Evolutionary conservation across 176 grass and related monocot species (phyloP).

Genomic region (Triticum monococcum): DNA sequence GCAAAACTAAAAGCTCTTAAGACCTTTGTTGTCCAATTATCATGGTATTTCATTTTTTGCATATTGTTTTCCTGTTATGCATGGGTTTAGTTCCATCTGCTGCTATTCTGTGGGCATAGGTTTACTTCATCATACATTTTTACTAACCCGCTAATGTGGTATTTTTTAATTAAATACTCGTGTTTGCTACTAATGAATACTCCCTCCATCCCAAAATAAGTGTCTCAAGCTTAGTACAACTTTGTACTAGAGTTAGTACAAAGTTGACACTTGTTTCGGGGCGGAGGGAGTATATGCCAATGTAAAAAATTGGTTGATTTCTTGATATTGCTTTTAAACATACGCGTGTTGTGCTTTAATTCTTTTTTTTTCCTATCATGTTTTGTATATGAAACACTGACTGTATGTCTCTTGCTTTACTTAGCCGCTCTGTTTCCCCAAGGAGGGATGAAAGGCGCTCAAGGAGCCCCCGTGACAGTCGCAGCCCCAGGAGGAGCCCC

Average conservation of each 20-base stretch:
- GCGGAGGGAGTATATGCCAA: neutral
- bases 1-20: neutral
- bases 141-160: neutral
- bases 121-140: neutral
- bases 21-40: neutral
- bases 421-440: slow-evolving; percentile 67
- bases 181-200: neutral
- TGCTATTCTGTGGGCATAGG: neutral
- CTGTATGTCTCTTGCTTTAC: neutral
- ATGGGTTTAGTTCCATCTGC: neutral
- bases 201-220: too few species aligned
- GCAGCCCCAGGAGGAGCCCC: slow-evolving; percentile 51
- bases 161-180: neutral
- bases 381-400: slow-evolving; percentile 16
- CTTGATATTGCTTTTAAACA: neutral
- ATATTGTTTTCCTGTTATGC: neutral
- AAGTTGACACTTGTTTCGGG: too few species aligned
- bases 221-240: too few species aligned
- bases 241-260: too few species aligned
- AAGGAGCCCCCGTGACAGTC: slow-evolving; percentile 39
- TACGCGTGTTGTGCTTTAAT: neutral
- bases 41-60: neutral
- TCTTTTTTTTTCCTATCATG: neutral
- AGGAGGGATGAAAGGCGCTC: slow-evolving; percentile 57
- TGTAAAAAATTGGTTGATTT: neutral